Evolutionary conservation across 164 flowering plant species (phyloP).

Genomic region (Paratinospora sagittata): DNA sequence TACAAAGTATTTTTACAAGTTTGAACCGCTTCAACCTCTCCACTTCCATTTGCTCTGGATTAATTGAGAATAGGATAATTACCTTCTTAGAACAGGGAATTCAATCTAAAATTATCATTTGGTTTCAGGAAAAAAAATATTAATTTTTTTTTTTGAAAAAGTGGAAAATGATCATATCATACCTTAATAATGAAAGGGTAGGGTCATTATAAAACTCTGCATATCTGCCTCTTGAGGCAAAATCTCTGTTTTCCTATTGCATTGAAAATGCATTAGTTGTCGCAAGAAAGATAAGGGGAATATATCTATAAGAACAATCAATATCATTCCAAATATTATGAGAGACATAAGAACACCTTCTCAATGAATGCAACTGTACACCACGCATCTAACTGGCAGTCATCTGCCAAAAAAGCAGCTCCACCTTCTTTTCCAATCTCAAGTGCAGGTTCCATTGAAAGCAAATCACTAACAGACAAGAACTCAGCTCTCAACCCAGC

Average conservation of each 20-base stretch:
- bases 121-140: neutral
- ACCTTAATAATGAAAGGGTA: constrained; percentile 63
- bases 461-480: constrained; percentile 44
- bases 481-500: constrained; percentile 60
- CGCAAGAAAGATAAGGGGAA: neutral
- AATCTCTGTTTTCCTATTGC: constrained; percentile 60
- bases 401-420: constrained; percentile 65
- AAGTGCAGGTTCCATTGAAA: constrained; percentile 50
- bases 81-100: neutral
- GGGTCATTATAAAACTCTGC: constrained; percentile 85
- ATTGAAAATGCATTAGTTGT: neutral
- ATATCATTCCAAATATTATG: neutral
- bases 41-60: constrained; percentile 44
- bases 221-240: constrained; percentile 67
- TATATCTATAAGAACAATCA: neutral
- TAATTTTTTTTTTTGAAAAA: too few species aligned
- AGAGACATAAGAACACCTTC: constrained; percentile 39
- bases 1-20: constrained; percentile 57
- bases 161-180: neutral
- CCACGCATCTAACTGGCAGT: constrained; percentile 64
- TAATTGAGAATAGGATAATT: neutral
- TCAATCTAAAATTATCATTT: neutral
- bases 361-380: constrained; percentile 53
- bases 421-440: constrained; percentile 39
- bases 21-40: constrained; percentile 65